A percentile compares a stretch with the other conserved stretches of the same genome.
phyloP scores from a whole-genome alignment of 2,329 filamentous ascomycete species.

The Fusarium aywerte region DNA sequence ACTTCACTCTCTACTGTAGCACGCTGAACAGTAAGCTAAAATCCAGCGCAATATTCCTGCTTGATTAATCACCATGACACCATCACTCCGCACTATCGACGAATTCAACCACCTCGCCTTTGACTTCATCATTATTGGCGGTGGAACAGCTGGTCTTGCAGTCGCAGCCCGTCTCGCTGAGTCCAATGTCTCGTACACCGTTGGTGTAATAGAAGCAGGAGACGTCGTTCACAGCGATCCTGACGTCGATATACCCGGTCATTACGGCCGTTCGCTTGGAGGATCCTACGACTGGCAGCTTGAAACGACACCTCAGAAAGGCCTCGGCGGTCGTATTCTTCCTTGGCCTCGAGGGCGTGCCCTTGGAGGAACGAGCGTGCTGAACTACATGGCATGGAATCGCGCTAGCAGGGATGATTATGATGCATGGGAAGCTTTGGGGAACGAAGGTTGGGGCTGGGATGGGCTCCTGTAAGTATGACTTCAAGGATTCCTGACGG shows the following conservation, averaged over 20 bases:
- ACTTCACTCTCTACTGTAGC: background rate
- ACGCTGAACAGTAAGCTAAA: background rate
- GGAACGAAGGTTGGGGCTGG: slow-evolving; percentile 70
- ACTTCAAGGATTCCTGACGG: background rate
- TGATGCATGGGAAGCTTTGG: slow-evolving; percentile 67
- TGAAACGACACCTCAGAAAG: slow-evolving; percentile 53
- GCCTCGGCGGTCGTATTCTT: slow-evolving; percentile 53
- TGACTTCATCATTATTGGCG: slow-evolving; percentile 60
- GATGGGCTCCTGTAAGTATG: slow-evolving; percentile 51
- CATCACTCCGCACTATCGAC: slow-evolving; percentile 16
- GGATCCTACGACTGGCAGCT: slow-evolving; percentile 56
- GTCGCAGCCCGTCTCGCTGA: slow-evolving; percentile 61
- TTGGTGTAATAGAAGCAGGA: slow-evolving; percentile 50
- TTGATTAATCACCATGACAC: slow-evolving; percentile 16
- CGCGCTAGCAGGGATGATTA: slow-evolving; percentile 61
- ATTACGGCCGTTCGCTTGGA: slow-evolving; percentile 52
- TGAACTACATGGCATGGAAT: slow-evolving; percentile 69
- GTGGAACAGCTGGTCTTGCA: slow-evolving; percentile 65
- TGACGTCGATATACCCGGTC: slow-evolving; percentile 54
- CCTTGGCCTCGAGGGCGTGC: slow-evolving; percentile 59
- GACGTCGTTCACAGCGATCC: slow-evolving; percentile 46
- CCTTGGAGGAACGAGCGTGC: slow-evolving; percentile 70
- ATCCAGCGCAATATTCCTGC: background rate
- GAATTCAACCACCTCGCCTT: slow-evolving; percentile 44
- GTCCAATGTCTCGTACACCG: slow-evolving; percentile 45